Conservation (phyloP, 805 yeast species). For the Lachancea kluyveri region DNA sequence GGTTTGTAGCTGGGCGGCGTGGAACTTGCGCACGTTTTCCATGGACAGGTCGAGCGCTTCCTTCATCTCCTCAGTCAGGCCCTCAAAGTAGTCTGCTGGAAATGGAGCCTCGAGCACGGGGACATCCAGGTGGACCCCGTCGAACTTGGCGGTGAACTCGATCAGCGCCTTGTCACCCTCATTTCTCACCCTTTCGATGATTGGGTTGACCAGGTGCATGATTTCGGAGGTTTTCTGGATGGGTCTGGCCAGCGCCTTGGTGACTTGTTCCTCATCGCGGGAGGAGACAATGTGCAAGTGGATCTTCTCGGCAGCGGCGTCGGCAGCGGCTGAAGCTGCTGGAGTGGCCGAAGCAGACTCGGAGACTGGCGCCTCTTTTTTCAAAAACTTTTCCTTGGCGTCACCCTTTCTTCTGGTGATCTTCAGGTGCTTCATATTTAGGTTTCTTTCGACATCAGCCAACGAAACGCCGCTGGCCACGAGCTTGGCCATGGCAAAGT, state of each 20-base stretch:
- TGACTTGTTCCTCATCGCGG: conserved; percentile 37
- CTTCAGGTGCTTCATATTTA: conserved; percentile 77
- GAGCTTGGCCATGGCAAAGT: conserved; percentile 69
- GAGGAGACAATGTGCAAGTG: conserved; percentile 23
- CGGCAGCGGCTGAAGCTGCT: conserved; percentile 15
- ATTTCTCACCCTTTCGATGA: conserved; percentile 66
- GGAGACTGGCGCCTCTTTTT: conserved; percentile 22
- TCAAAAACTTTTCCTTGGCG: conserved; percentile 76
- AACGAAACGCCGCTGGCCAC: conserved; percentile 73
- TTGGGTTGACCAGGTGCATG: conserved; percentile 88
- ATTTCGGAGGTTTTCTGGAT: conserved; percentile 90
- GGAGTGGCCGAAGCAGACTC: conserved; percentile 15
- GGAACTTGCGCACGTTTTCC: conserved; percentile 85
- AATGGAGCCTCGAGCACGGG: conserved; percentile 89
- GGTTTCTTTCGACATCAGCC: conserved; percentile 75
- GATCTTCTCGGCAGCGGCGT: conserved; percentile 25
- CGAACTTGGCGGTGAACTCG: conserved; percentile 89
- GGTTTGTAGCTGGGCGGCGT: conserved; percentile 79
- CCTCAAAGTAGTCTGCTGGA: conserved; percentile 66
- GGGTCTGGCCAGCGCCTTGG: conserved; percentile 78
- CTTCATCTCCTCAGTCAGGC: conserved; percentile 66
- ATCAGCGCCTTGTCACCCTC: conserved; percentile 83
- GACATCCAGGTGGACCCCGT: conserved; percentile 62
- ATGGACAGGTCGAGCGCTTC: conserved; percentile 85
- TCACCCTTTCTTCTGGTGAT: conserved; percentile 93